phyloP scores from a whole-genome alignment of 108 stramenopile species.

The Nitzschia palea region DNA sequence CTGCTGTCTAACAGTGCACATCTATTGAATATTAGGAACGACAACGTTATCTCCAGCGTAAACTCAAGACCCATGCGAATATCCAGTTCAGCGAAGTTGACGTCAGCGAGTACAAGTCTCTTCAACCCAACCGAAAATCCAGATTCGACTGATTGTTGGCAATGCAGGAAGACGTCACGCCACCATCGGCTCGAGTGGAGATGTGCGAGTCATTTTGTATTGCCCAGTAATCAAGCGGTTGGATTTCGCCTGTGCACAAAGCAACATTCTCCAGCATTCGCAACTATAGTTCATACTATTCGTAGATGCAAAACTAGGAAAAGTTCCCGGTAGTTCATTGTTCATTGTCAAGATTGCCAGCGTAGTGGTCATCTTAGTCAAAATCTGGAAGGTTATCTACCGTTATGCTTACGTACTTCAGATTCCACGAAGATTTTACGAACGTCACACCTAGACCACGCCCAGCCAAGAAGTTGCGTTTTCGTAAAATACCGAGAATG shows the following conservation, averaged over 20 bases:
- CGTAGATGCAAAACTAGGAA: neutral
- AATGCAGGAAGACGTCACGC: too few relatives aligned
- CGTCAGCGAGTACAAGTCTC: slow-evolving; percentile 79
- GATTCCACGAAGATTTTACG: too few relatives aligned
- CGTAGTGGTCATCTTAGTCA: neutral
- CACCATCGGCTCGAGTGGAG: too few relatives aligned
- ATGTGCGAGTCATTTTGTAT: neutral
- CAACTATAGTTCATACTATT: neutral
- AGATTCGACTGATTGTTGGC: slow-evolving; percentile 66
- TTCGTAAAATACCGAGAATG: too few relatives aligned
- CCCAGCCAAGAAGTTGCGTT: too few relatives aligned
- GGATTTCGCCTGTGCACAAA: neutral
- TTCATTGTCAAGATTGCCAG: neutral
- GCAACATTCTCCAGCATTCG: neutral
- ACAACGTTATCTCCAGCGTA: slow-evolving; percentile 84
- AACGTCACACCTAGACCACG: too few relatives aligned
- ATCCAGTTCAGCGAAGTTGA: slow-evolving; percentile 77
- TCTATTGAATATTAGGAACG: too few relatives aligned
- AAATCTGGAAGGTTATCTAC: neutral
- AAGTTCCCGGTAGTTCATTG: neutral
- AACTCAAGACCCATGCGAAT: slow-evolving; percentile 82
- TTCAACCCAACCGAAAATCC: slow-evolving; percentile 53
- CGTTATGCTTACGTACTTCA: neutral
- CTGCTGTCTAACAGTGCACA: too few relatives aligned
- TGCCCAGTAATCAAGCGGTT: neutral